Evolutionary conservation across 2,329 filamentous ascomycete species (phyloP).

Genomic region (Aureobasidium vineae): DNA sequence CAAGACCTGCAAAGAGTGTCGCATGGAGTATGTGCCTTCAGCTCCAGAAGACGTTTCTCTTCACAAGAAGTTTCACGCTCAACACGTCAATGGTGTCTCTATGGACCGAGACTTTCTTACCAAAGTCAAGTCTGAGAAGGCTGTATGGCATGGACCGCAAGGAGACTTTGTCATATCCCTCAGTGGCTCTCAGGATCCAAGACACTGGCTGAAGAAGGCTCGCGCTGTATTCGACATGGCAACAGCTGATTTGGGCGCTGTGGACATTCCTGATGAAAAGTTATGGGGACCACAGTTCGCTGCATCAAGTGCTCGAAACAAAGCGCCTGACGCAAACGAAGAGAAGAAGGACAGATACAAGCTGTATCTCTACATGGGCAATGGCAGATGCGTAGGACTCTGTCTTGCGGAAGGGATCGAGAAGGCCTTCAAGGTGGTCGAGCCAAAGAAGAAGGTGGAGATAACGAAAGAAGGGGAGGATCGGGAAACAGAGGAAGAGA

Average conservation of each 20-base stretch:
- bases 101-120: slow-evolving; percentile 58
- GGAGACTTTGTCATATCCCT: slow-evolving; percentile 58
- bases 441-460: neutral
- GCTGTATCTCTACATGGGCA: slow-evolving; percentile 61
- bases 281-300: slow-evolving; percentile 52
- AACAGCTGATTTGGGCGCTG: slow-evolving; percentile 61
- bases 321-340: slow-evolving; percentile 24
- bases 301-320: neutral
- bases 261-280: slow-evolving; percentile 56
- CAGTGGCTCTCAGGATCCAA: slow-evolving; percentile 51
- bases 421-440: slow-evolving; percentile 54
- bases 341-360: slow-evolving; percentile 53
- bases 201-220: slow-evolving; percentile 56
- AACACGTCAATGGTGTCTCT: slow-evolving; percentile 61
- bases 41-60: slow-evolving; percentile 60
- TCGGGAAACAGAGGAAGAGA: neutral
- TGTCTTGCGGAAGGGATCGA: slow-evolving; percentile 62
- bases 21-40: slow-evolving; percentile 66
- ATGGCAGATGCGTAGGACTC: slow-evolving; percentile 61
- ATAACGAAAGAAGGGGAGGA: slow-evolving; percentile 25
- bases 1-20: slow-evolving; percentile 59
- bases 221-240: slow-evolving; percentile 57
- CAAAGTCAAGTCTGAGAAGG: slow-evolving; percentile 33
- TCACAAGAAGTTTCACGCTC: slow-evolving; percentile 63
- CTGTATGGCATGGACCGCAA: slow-evolving; percentile 29